These are phyloP conservation scores for Cardamine chenopodiifolia DNA, from an alignment of 345 rosid genomes.

Conservation along the genomic window DNA sequence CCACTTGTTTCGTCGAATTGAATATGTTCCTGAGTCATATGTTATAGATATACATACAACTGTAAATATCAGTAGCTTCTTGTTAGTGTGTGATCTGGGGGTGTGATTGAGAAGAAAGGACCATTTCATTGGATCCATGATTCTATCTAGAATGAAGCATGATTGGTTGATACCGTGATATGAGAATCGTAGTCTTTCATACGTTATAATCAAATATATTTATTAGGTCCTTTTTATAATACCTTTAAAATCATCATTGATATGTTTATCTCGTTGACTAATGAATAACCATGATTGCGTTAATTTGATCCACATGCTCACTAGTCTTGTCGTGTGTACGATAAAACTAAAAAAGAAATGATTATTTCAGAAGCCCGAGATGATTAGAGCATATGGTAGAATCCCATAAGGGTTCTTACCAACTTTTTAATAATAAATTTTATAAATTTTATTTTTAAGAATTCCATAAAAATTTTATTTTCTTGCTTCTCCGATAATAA, in stretches of 20 bases:
- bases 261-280: neutral
- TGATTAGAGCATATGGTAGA: too few relatives aligned
- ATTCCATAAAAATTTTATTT: too few relatives aligned
- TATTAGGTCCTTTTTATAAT: neutral
- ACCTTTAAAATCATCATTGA: neutral
- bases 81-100: constrained; percentile 13
- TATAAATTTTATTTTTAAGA: too few relatives aligned
- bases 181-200: neutral
- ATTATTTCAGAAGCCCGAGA: neutral
- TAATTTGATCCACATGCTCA: constrained; percentile 18
- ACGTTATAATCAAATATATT: neutral
- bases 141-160: neutral
- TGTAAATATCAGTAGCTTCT: constrained; percentile 30
- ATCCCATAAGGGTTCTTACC: too few relatives aligned
- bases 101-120: constrained; percentile 12
- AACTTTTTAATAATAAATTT: too few relatives aligned
- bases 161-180: neutral
- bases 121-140: neutral
- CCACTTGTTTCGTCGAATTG: neutral
- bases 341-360: neutral
- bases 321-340: constrained; percentile 1
- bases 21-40: constrained; percentile 8
- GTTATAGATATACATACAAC: constrained; percentile 9
- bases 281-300: neutral
- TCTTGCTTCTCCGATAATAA: too few relatives aligned